A percentile compares a stretch with the other conserved stretches of the same genome.
phyloP scores from a whole-genome alignment of 1,139 yeast genomes.

The Trichomonascaceae sp. region DNA sequence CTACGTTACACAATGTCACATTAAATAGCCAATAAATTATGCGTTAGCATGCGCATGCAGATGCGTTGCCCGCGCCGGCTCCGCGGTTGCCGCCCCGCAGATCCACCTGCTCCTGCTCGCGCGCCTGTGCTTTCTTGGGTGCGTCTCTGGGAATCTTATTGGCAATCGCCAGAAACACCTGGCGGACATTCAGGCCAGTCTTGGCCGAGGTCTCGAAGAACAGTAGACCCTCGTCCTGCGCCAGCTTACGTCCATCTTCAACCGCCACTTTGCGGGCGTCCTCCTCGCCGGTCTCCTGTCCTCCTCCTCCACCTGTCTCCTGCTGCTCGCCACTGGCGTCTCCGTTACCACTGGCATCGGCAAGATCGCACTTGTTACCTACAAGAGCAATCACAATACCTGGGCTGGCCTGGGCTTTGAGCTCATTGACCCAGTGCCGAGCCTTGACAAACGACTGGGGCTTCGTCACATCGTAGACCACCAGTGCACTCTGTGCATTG shows the following conservation, averaged over 20 bases:
- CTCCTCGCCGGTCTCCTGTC: conserved; percentile 13
- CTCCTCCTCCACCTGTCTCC: conserved; percentile 19
- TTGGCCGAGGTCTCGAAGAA: conserved; percentile 96
- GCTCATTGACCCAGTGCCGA: conserved; percentile 97
- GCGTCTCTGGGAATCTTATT: conserved; percentile 54
- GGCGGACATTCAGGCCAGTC: conserved; percentile 81
- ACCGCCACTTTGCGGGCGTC: conserved; percentile 64
- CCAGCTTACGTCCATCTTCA: conserved; percentile 74
- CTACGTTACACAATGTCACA: too few species aligned
- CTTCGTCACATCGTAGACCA: conserved; percentile 89
- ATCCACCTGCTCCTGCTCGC: conserved; percentile 12
- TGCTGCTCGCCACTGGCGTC: conserved; percentile 27
- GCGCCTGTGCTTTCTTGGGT: conserved; percentile 6
- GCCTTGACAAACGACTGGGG: conserved; percentile 97
- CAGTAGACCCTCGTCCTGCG: conserved; percentile 72
- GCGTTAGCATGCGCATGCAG: conserved; percentile 12
- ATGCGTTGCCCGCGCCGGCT: conserved; percentile 8
- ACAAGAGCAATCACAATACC: conserved; percentile 87
- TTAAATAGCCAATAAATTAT: too few species aligned
- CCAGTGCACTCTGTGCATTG: conserved; percentile 97
- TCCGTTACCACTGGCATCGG: conserved; percentile 12
- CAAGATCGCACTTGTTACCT: conserved; percentile 79
- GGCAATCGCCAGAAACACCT: conserved; percentile 85
- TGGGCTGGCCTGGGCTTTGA: conserved; percentile 88
- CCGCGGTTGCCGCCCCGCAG: conserved; percentile 7